Percentiles rank a stretch among this genome's conserved stretches.
Conservation (phyloP, 176 grass and related monocot species). For the Chrysopogon serrulatus region DNA sequence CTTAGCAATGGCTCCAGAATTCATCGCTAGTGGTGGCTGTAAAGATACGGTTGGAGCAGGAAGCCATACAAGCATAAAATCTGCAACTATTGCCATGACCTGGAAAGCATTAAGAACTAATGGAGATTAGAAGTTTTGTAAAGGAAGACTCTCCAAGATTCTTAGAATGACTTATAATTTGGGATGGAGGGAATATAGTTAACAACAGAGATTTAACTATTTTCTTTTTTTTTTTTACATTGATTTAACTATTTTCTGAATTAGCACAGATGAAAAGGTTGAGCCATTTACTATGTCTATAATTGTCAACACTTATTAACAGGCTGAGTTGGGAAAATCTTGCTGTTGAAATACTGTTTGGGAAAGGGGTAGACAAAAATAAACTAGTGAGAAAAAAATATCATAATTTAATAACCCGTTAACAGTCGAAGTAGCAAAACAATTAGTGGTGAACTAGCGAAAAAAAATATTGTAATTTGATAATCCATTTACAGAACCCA, state of each 20-base stretch:
- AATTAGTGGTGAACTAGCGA: too few species aligned
- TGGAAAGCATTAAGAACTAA: constrained; percentile 36
- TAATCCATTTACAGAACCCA: too few species aligned
- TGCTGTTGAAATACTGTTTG: neutral
- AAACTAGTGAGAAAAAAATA: neutral
- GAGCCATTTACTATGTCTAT: neutral
- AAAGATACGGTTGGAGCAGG: constrained; percentile 96
- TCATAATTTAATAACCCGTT: neutral
- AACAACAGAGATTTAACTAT: neutral
- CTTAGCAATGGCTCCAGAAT: constrained; percentile 67
- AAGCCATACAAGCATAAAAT: constrained; percentile 99
- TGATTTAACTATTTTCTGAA: neutral
- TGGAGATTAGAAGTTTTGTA: neutral
- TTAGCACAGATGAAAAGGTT: neutral
- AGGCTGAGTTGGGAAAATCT: neutral
- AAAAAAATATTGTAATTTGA: too few species aligned
- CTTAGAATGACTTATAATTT: too few species aligned
- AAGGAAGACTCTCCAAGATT: too few species aligned
- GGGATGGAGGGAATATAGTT: too few species aligned
- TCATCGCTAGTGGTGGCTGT: constrained; percentile 56
- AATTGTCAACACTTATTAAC: neutral
- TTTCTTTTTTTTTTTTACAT: too few species aligned
- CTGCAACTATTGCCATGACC: constrained; percentile 98
- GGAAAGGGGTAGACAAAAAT: neutral
- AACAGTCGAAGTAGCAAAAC: constrained; percentile 14